Base-by-base conservation (phyloP, 805 yeast species). In the Alloascoidea africana region DNA sequence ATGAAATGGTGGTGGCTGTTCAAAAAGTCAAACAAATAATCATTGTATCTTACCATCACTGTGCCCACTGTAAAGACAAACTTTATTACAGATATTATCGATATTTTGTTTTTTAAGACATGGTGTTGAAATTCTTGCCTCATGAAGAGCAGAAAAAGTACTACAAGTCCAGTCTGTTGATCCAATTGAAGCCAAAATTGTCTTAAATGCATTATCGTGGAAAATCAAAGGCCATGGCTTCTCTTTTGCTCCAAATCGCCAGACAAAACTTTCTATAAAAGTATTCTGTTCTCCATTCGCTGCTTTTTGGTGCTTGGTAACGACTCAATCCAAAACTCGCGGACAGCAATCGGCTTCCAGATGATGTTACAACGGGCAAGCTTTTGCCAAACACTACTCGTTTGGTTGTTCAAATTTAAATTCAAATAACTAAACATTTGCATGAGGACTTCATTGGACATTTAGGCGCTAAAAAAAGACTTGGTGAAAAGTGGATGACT, bases 221-320 rank as follows among this genome's bases (percentile, higher is more conserved):
- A 8, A 23, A 8, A 8, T n/a, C 30, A 8, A n/a, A 8, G n/a
- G n/a, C n/a, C 8, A 23, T 23, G 13, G 30, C 30, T 8, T 23
- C 8, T 8, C n/a, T 23, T 23, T 23, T 23, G 8, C 30, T 23
- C 30, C 30, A 23, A 23, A 8, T 23, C n/a, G 13, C n/a, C n/a
- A 23, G n/a, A 23, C n/a, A 23, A 8, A 8, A n/a, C n/a, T 23
- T n/a, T 8, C 30, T 8, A 8, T 8, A 8, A 23, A 23, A 8
- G n/a, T 8, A 23, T 23, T 23, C 30, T 23, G 30, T 23, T 23
- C 30, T 23, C 30, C 30, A 23, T 23, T n/a, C n/a, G n/a, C n/a
- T 8, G n/a, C 30, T 23, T n/a, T 23, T 23, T 23, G n/a, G n/a
- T n/a, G n/a, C 30, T 23, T 8, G 13, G 13, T 8, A 23, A 23